Evolutionary conservation across 345 rosid species (phyloP).

Genomic region (Dipteronia sinensis): DNA sequence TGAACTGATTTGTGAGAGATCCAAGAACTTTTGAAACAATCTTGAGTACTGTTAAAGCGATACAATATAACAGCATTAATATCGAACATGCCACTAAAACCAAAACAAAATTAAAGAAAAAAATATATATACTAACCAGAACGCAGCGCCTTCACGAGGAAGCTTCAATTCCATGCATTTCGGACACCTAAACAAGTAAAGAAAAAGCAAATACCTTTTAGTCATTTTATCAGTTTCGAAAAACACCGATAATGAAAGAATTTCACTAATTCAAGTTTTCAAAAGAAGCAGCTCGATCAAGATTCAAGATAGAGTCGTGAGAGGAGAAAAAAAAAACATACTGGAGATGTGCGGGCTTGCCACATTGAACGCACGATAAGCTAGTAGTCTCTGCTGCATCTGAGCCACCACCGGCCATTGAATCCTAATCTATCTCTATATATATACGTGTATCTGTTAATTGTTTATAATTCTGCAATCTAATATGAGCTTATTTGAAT

Average conservation of each 20-base stretch:
- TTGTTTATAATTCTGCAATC: not conserved
- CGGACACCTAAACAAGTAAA: constrained; percentile 67
- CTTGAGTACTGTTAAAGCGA: constrained; percentile 65
- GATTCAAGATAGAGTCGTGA: not conserved
- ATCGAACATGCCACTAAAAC: not conserved
- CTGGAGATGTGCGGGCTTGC: constrained; percentile 67
- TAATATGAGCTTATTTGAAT: not conserved
- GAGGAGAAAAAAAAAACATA: constrained; percentile 22
- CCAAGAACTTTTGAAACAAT: constrained; percentile 95
- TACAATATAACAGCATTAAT: constrained; percentile 5
- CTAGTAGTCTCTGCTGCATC: constrained; percentile 36
- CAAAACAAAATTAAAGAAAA: not conserved
- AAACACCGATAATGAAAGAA: not conserved
- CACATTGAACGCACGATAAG: constrained; percentile 52
- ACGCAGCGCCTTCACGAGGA: constrained; percentile 90
- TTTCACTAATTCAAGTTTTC: not conserved
- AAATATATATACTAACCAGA: constrained; percentile 56
- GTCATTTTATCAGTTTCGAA: not conserved
- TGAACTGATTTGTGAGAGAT: constrained; percentile 88
- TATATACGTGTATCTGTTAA: not conserved
- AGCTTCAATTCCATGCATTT: constrained; percentile 88
- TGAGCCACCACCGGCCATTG: constrained; percentile 64
- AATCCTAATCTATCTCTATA: not conserved
- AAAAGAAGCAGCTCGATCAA: not conserved
- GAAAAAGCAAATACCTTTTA: not conserved